phyloP scores from a whole-genome alignment of 148 eudicot species.

The Fagopyrum tataricum region DNA sequence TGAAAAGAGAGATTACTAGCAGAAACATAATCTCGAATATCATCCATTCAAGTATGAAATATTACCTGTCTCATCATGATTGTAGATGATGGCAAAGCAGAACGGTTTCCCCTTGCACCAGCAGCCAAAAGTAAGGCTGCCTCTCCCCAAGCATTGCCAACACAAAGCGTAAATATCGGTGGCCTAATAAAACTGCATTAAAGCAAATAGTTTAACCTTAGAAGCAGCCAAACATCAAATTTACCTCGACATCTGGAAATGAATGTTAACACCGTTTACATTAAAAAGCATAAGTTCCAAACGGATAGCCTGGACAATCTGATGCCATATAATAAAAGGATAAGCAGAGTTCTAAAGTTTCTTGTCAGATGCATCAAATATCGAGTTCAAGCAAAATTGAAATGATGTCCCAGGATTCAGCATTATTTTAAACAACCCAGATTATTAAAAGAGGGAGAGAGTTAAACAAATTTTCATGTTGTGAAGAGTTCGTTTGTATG shows the following conservation, averaged over 20 bases:
- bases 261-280: background rate
- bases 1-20: background rate
- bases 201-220: background rate
- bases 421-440: background rate
- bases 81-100: constrained; percentile 91
- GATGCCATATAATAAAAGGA: background rate
- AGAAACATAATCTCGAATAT: background rate
- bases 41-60: background rate
- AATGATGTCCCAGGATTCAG: background rate
- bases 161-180: constrained; percentile 83
- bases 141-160: constrained; percentile 99
- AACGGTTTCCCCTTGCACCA: constrained; percentile 87
- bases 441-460: background rate
- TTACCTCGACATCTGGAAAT: background rate
- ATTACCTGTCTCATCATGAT: constrained; percentile 85
- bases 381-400: background rate
- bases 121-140: constrained; percentile 96
- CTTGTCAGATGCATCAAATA: background rate
- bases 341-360: background rate
- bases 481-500: background rate
- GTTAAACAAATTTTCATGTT: background rate
- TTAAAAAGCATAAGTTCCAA: background rate
- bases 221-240: background rate
- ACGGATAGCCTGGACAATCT: background rate
- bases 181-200: constrained; percentile 56